A percentile compares a stretch with the other conserved stretches of the same genome.
These are phyloP conservation scores for Omphalotus olearius DNA, from an alignment of 1,284 basidiomycete genomes.

Conservation along the genomic window DNA sequence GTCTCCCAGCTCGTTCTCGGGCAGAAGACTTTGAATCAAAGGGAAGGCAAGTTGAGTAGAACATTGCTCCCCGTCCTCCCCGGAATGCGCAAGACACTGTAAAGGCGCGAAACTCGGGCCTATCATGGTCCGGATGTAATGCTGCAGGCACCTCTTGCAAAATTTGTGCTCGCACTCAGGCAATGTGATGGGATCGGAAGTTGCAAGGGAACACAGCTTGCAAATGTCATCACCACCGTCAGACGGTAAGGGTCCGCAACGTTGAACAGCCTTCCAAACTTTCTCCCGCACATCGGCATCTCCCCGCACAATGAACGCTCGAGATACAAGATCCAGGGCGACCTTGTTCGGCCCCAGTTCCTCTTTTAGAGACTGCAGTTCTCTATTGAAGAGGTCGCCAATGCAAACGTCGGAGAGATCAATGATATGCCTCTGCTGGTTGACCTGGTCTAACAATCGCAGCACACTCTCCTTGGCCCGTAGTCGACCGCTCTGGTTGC, in stretches of 20 bases:
- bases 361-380: slow-evolving; percentile 29
- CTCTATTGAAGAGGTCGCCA: slow-evolving; percentile 29
- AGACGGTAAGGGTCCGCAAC: neutral
- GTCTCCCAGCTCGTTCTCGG: slow-evolving; percentile 10
- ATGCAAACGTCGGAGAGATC: slow-evolving; percentile 29
- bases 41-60: slow-evolving; percentile 6
- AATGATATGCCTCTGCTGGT: slow-evolving; percentile 20
- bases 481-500: slow-evolving; percentile 24
- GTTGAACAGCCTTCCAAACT: slow-evolving; percentile 11
- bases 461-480: slow-evolving; percentile 26
- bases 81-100: slow-evolving; percentile 31
- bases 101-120: slow-evolving; percentile 23
- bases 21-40: slow-evolving; percentile 7
- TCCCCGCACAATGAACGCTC: slow-evolving; percentile 32
- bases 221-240: neutral
- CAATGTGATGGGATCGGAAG: slow-evolving; percentile 33
- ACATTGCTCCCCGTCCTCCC: slow-evolving; percentile 14
- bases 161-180: slow-evolving; percentile 43
- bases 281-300: slow-evolving; percentile 22
- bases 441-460: slow-evolving; percentile 33
- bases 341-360: slow-evolving; percentile 33
- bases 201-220: slow-evolving; percentile 27
- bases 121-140: slow-evolving; percentile 32
- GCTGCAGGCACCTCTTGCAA: slow-evolving; percentile 43
- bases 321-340: slow-evolving; percentile 31